These are phyloP conservation scores for Hygrophoropsis aurantiaca DNA, from an alignment of 768 basidiomycete species.

Conservation along the genomic window DNA sequence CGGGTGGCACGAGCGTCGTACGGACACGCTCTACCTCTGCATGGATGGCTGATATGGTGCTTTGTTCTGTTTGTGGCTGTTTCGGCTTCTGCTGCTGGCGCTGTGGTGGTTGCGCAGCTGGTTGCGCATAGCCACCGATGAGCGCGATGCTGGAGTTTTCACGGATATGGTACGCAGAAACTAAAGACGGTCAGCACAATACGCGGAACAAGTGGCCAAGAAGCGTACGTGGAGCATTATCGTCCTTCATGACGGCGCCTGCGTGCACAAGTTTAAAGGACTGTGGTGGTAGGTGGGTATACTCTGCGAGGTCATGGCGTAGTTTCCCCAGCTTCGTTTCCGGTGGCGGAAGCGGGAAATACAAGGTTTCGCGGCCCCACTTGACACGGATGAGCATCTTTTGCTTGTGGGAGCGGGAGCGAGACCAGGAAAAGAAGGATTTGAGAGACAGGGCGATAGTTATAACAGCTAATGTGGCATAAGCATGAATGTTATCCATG, in stretches of 20 bases:
- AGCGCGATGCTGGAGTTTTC: constrained; percentile 70
- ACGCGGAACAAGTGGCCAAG: constrained; percentile 3
- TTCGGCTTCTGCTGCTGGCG: constrained; percentile 21
- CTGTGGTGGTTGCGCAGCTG: constrained; percentile 21
- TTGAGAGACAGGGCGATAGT: constrained; percentile 34
- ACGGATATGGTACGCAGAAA: constrained; percentile 75
- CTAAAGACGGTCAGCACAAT: constrained; percentile 29
- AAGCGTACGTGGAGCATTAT: constrained; percentile 59
- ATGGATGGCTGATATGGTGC: constrained; percentile 33
- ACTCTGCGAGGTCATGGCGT: constrained; percentile 62
- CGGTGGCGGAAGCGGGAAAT: constrained; percentile 55
- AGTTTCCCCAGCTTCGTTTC: constrained; percentile 58
- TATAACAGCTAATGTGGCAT: constrained; percentile 20
- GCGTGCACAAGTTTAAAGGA: constrained; percentile 87
- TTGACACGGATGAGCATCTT: constrained; percentile 44
- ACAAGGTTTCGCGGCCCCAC: constrained; percentile 51
- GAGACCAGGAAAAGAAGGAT: constrained; percentile 16
- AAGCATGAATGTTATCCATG: no score
- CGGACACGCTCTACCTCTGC: constrained; percentile 50
- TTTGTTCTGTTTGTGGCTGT: constrained; percentile 38
- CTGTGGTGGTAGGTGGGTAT: constrained; percentile 67
- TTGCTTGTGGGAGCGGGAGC: constrained; percentile 2
- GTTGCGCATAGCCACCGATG: constrained; percentile 48
- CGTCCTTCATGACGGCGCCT: constrained; percentile 90
- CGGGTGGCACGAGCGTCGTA: constrained; percentile 50